Conservation (phyloP, 2,329 filamentous ascomycete genomes). For the Pyrenophora graminea region DNA sequence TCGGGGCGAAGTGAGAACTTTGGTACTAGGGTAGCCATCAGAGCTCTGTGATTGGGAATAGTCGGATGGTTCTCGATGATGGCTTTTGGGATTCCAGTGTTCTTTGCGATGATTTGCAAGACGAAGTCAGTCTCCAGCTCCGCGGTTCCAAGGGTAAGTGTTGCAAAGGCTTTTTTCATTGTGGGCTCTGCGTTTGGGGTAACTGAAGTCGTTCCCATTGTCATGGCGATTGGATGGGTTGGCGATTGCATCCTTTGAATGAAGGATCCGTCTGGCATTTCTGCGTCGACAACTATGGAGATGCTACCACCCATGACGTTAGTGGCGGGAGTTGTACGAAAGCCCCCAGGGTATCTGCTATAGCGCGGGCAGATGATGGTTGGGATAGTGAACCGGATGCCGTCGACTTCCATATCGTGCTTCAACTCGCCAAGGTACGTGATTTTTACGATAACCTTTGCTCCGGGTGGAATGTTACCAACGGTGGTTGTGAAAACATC, state of each 20-base stretch:
- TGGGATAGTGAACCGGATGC: constrained; percentile 70
- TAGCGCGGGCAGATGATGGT: constrained; percentile 70
- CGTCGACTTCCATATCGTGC: constrained; percentile 70
- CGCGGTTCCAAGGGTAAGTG: constrained; percentile 57
- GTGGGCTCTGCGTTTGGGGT: constrained; percentile 54
- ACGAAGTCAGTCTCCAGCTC: constrained; percentile 69
- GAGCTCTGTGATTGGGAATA: constrained; percentile 63
- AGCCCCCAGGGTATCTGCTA: constrained; percentile 52
- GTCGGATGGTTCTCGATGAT: constrained; percentile 68
- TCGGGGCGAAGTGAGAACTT: constrained; percentile 65
- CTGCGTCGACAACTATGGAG: constrained; percentile 63
- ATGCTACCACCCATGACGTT: constrained; percentile 47
- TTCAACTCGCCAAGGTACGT: constrained; percentile 72
- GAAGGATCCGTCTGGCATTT: constrained; percentile 59
- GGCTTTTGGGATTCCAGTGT: constrained; percentile 64
- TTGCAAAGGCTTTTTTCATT: constrained; percentile 65
- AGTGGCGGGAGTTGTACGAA: constrained; percentile 22
- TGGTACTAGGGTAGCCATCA: constrained; percentile 74
- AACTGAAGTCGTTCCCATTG: constrained; percentile 63
- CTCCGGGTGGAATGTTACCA: constrained; percentile 67
- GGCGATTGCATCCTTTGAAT: constrained; percentile 69
- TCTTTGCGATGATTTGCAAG: constrained; percentile 65
- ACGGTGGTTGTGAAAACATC: constrained; percentile 72
- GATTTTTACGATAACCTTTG: constrained; percentile 63
- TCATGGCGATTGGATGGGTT: constrained; percentile 68